Base-by-base conservation (phyloP, 768 basidiomycete species). In the Cyclocybe cylindracea region DNA sequence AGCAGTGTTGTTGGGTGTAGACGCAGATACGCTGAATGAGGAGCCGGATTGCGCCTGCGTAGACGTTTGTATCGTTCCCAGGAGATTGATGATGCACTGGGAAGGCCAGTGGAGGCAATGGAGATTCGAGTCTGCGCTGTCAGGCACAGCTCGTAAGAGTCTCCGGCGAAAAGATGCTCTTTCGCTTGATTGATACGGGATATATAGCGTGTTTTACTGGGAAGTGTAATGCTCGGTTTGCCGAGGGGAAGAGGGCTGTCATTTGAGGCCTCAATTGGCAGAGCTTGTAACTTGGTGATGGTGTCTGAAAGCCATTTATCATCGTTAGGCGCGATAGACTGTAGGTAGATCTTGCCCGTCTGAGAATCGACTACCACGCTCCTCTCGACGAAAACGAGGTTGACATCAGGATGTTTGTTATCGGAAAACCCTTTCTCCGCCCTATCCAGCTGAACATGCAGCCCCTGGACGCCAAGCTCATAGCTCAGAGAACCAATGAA, bases 61-160 rank as follows among this genome's bases (percentile, higher is more conserved):
- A 97, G 79, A 39, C 65, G 66, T 61, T 85, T 86, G 71, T 89
- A 92, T 36, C 86, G 78, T 50, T 84, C 78, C 90, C 90, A 92
- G 10, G 87, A 86, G 35, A 59, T 59, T 2, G 81, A 76, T 16
- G 68, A 67, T 1, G 67, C 61, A 16, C 67, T 60, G 38, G 39
- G 42, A 32, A 53, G 39, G 38, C 62, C 54, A 7, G 58, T 46
- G 31, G 66, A 58, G 32, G 78, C 78, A 39, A 84, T 61, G 9
- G 75, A 69, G 44, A 92, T 75, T 34, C 67, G 78, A 14, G 89
- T 89, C 10, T 76, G 81, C 4, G 88, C 87, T 1, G 95, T 97
- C 32, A 97, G 73, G 57, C 94, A 97, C 34, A 98, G 79, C 66
- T 98, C 95, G 69, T 98, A 98, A 2, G 91, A 91, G 63, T 97